Percentiles rank a stretch among this genome's conserved stretches.
phyloP scores from a whole-genome alignment of 805 yeast species.

The Blastobotrys parvus region DNA sequence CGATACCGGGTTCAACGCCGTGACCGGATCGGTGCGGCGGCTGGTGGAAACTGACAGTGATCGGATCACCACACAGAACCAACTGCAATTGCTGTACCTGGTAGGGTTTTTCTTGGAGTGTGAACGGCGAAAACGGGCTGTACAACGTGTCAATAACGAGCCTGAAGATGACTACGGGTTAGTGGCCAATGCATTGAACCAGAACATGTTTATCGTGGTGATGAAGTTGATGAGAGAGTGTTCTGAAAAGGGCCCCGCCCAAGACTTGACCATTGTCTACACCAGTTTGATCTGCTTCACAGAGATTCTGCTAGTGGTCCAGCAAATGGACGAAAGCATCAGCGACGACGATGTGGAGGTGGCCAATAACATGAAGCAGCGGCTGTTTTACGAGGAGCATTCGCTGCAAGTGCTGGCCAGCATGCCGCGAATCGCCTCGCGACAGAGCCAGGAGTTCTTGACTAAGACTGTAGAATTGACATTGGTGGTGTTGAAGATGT shows the following conservation, averaged over 20 bases:
- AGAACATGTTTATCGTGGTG: conserved; percentile 49
- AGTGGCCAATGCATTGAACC: conserved; percentile 43
- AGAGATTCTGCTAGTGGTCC: conserved; percentile 44
- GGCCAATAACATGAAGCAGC: conserved; percentile 52
- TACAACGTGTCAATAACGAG: conserved; percentile 11
- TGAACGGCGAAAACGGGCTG: conserved; percentile 35
- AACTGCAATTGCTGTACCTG: conserved; percentile 46
- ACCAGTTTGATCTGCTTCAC: conserved; percentile 61
- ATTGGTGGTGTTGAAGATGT: conserved; percentile 53
- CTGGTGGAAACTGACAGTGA: conserved; percentile 33
- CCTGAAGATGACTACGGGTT: conserved; percentile 24
- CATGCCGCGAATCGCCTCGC: conserved; percentile 56
- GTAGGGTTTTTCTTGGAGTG: conserved; percentile 71
- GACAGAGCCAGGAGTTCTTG: conserved; percentile 55
- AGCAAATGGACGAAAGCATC: conserved; percentile 34
- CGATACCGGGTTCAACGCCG: conserved; percentile 66
- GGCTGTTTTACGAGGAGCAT: conserved; percentile 60
- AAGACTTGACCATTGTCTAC: conserved; percentile 53
- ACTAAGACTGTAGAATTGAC: conserved; percentile 55
- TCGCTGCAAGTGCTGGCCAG: conserved; percentile 47
- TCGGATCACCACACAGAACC: conserved; percentile 21
- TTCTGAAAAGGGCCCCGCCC: conserved; percentile 24
- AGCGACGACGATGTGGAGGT: conserved; percentile 41
- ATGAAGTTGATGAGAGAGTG: conserved; percentile 34
- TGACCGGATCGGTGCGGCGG: conserved; percentile 46